Evolutionary conservation across 2,329 filamentous ascomycete genomes (phyloP), one percentile per base, ranked within the genome.

Genomic region (Hymenoscyphus linearis): DNA sequence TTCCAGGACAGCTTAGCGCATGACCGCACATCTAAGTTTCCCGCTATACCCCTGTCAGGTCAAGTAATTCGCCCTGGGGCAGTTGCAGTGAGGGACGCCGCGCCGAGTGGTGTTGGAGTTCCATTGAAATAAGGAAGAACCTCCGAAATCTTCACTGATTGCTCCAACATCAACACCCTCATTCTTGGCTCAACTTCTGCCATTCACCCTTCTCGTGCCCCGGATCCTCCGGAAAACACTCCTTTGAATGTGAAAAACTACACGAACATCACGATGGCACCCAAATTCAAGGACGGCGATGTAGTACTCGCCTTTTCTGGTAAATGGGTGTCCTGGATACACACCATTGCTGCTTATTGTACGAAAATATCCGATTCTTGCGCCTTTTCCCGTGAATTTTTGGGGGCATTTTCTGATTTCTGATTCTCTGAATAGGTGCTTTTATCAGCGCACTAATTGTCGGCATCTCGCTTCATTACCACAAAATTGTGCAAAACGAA

Each of bases 401-500:
- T 6, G 10, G 25, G 35, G 14, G 18, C 44, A 37, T 58, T 55
- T 65, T 58, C 65, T 72, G 44, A 71, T 62, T 37, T 52, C 6
- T 31, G 31, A 7, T 7, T 61, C 44, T 18, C 14, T 40, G 53
- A n/a, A n/a, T 68, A 91, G 88, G 83, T 71, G 93, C 93, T 61
- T 98, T 98, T 73, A 66, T 96, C 66, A 91, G 91, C 73, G 93
- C 93, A 62, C 80, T 98, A 67, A 74, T 93, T 60, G 86, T 96
- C 64, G 93, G 93, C 67, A 80, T 87, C 60, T 83, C 81, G 60
- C 82, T 99, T 55, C 95, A 99, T 77, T 98, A 95, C 78, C 85
- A 89, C 73, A 99, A 99, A 80, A 99, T 99, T 69, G 95, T 99
- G 60, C 82, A 97, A 76, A 99, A 99, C 77, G 92, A 99, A 76